Evolutionary conservation across 192 early-diverging fungal genomes (phyloP), one percentile per base, ranked within the genome.

Genomic region (Cetraspora pellucida): DNA sequence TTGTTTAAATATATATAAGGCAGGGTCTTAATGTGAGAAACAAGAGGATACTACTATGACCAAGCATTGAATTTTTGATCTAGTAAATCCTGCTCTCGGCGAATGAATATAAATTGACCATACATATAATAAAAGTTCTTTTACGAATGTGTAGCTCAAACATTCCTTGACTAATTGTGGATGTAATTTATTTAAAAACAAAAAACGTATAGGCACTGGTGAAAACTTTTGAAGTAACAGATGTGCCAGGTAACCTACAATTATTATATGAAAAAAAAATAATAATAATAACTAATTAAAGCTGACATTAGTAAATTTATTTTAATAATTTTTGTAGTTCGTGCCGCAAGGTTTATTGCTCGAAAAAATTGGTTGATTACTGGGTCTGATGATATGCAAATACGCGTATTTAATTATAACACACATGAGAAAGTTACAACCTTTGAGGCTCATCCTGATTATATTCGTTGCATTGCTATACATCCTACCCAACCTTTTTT

Each of bases 381-480:
- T 13, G 98, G 98, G 47, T 94, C 95, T 10, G 98, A 99, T 81
- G 98, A 99, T 84, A 95, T 96, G 90, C 95, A 97, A 77, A 82
- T 98, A 79, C 89, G 93, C 16, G 96, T 99, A 57, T 99, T 94
- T 92, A 99, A 99, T 91, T 99, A 99, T 89, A 98, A 98, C 83
- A 99, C 98, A 45, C 95, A 95, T 82, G 98, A 99, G 83, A 97
- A 98, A 77, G 93, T 99, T 19, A 90, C 91, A 21, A 90, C 92
- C 47, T 98, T 98, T 82, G 96, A 98, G 73, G 98, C 95, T 21
- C 98, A 99, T 80, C 87, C 88, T 75, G 98, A 99, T 82, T 99
- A 98, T 79, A 95, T 99, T 84, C 91, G 98, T 64, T 91, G 91
- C 80, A 89, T 99, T 66, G 96, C 97, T 23, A 95, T 99, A 37